Evolutionary conservation across 345 rosid species (phyloP).

Genomic region (Citrus glauca): DNA sequence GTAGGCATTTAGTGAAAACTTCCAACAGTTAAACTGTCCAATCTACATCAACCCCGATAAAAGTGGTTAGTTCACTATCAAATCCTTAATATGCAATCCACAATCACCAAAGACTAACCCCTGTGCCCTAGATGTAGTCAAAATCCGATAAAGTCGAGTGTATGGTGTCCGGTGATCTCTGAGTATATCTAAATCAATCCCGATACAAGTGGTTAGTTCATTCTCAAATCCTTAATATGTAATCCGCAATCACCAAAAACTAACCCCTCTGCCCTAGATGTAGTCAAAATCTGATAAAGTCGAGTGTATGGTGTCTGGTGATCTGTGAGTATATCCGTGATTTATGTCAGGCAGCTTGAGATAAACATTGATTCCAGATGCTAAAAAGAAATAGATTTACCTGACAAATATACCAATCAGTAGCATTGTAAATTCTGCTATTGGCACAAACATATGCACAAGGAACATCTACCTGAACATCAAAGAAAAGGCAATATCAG

Average conservation of each 20-base stretch:
- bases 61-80: neutral
- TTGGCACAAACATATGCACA: conserved; percentile 86
- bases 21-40: neutral
- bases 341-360: neutral
- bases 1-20: neutral
- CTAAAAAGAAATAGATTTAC: conserved; percentile 33
- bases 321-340: neutral
- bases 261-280: neutral
- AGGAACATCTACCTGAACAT: conserved; percentile 71
- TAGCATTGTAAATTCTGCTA: conserved; percentile 83
- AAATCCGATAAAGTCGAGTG: neutral
- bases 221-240: neutral
- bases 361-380: neutral
- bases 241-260: neutral
- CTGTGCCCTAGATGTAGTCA: neutral
- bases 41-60: neutral
- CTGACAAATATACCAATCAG: conserved; percentile 98
- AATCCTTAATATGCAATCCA: neutral
- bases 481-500: conserved; percentile 3
- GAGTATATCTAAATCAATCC: neutral
- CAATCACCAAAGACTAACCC: neutral
- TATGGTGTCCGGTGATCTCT: neutral
- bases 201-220: neutral
- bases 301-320: neutral
- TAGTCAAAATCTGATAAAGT: neutral